A percentile compares a stretch with the other conserved stretches of the same genome.
phyloP scores from a whole-genome alignment of 129 eudicot species.

The Flaveria robusta region DNA sequence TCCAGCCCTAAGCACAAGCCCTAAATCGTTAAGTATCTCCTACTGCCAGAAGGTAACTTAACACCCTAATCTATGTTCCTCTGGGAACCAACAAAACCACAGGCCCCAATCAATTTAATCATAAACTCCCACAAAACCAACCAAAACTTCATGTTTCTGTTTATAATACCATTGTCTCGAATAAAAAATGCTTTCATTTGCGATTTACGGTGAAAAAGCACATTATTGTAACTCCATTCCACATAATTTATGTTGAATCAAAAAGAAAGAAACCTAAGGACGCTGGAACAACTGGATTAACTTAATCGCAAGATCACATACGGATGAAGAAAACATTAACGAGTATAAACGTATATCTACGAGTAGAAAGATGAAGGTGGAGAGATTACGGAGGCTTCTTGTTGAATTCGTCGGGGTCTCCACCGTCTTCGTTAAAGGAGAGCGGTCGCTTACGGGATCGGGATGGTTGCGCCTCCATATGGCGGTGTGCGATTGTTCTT shows the following conservation, averaged over 20 bases:
- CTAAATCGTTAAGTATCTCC: neutral
- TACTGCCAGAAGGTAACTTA: neutral
- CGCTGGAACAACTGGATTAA: slow-evolving; percentile 1
- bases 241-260: neutral
- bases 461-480: slow-evolving; percentile 52
- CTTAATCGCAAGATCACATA: slow-evolving; percentile 13
- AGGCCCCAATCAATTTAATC: neutral
- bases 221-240: neutral
- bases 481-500: slow-evolving; percentile 7
- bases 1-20: slow-evolving; percentile 6
- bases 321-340: slow-evolving; percentile 17
- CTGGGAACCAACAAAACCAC: neutral
- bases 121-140: neutral
- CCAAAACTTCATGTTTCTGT: neutral
- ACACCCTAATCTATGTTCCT: neutral
- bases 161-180: neutral
- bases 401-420: slow-evolving; percentile 32
- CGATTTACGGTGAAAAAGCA: slow-evolving; percentile 12
- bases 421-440: slow-evolving; percentile 43
- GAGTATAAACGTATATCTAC: neutral
- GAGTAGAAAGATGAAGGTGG: neutral
- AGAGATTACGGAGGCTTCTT: slow-evolving; percentile 45
- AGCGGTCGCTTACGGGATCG: slow-evolving; percentile 68
- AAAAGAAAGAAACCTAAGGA: neutral
- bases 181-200: neutral